Evolutionary conservation across 345 rosid species (phyloP).

Genomic region (Microthlaspi erraticum): DNA sequence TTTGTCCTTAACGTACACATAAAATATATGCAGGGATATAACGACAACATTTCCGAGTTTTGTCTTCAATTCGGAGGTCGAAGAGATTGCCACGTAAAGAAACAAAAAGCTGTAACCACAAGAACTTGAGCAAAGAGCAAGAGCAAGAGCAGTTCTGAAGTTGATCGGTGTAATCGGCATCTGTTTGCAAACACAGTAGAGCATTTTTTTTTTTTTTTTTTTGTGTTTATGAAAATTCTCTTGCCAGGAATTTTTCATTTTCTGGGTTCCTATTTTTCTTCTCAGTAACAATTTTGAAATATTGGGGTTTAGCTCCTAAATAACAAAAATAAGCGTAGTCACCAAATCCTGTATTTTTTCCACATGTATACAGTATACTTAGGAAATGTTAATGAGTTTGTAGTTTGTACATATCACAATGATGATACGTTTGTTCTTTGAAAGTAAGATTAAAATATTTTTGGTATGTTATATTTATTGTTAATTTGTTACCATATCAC

Average conservation of each 20-base stretch:
- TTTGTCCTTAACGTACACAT: neutral
- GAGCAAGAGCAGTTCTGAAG: slow-evolving; percentile 11
- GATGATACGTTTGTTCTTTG: slow-evolving; percentile 11
- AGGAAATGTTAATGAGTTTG: slow-evolving; percentile 18
- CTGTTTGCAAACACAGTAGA: slow-evolving; percentile 39
- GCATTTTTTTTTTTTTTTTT: neutral
- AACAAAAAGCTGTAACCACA: neutral
- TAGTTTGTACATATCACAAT: slow-evolving; percentile 29
- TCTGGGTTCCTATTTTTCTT: slow-evolving; percentile 39
- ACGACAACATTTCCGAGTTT: slow-evolving; percentile 96
- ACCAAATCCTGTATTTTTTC: neutral
- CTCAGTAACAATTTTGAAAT: slow-evolving; percentile 36
- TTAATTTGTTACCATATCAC: no score
- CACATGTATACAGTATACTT: slow-evolving; percentile 18
- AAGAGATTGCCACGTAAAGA: slow-evolving; percentile 73
- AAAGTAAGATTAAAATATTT: no score
- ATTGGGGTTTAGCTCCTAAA: slow-evolving; percentile 6
- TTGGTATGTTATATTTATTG: no score
- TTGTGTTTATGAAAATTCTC: slow-evolving; percentile 1
- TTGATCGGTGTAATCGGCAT: slow-evolving; percentile 25
- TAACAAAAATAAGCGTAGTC: slow-evolving; percentile 1
- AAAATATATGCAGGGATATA: slow-evolving; percentile 71
- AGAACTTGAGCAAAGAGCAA: no score
- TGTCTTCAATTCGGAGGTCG: slow-evolving; percentile 91
- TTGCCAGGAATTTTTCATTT: neutral